Evolutionary conservation across 305 asterid species (phyloP), one percentile per base, ranked within the genome.

Genomic region (Fraxinus albicans): DNA sequence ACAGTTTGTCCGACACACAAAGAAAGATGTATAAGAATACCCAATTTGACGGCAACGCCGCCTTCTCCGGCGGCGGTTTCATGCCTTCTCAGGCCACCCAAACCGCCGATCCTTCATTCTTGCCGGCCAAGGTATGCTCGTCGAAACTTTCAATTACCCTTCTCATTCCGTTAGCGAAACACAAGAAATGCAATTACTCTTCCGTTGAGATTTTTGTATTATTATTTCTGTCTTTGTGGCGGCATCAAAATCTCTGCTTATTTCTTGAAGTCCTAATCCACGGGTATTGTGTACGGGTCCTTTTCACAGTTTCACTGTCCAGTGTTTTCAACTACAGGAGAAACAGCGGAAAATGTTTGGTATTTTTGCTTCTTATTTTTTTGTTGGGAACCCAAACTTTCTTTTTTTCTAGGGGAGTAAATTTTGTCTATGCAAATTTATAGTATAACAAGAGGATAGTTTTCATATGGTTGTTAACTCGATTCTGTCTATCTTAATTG

Each of bases 11-110:
- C 73, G 27, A 23, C 73, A 23, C 13, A 7, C 75, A 7, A n/a
- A 58, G 80, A 67, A 80, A 81, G 80, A 93, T 94, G 98, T 93
- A 91, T 80, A 97, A 94, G 19, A 85, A 86, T 60, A 86, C 58
- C 83, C 87, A 89, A 60, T 94, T 94, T 83, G 97, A 93, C 63
- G 95, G 97, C 60, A 90, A 90, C 92, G 98, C 98, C 44, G 97
- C 98, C 89, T 95, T 95, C 89, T 88, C 97, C 74, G 99, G 99
- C 88, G 97, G 97, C 31, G 99, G 98, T 73, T 95, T 94, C 85
- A 95, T 95, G 97, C 98, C 97, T 21, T 95, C 99, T 76, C 98
- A 94, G 91, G 90, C 98, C 29, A 95, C 98, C 55, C 97, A 90
- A 85, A 86, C 93, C 44, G 88, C 88, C 21, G 97, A 93, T 50